Percentiles rank a stretch among this genome's conserved stretches.
Conservation (phyloP, 129 eudicot species). For the Pittosporum tobira region DNA sequence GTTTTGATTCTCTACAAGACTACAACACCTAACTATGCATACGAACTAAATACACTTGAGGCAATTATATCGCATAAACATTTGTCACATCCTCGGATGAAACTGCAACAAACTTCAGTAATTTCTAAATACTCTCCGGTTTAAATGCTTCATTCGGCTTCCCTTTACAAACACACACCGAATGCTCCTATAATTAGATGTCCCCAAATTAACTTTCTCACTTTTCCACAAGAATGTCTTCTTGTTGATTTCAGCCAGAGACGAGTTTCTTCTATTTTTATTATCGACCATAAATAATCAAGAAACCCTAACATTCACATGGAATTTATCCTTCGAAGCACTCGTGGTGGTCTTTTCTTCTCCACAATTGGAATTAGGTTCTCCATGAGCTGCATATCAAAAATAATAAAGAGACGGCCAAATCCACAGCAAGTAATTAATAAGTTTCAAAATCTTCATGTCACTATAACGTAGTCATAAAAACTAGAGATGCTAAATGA, state of each 20-base stretch:
- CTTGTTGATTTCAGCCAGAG: background rate
- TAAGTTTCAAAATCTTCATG: background rate
- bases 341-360: constrained; percentile 47
- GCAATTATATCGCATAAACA: too few relatives aligned
- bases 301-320: constrained; percentile 26
- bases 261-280: constrained; percentile 12
- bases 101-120: too few relatives aligned
- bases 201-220: background rate
- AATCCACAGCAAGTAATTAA: background rate
- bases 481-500: too few relatives aligned
- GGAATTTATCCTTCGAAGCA: constrained; percentile 47
- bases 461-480: background rate
- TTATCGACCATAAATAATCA: constrained; percentile 11
- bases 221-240: background rate
- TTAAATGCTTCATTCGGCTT: too few relatives aligned
- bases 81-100: too few relatives aligned
- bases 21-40: too few relatives aligned
- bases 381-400: constrained; percentile 54
- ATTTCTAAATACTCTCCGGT: too few relatives aligned
- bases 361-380: constrained; percentile 62
- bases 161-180: background rate
- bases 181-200: background rate
- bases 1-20: too few relatives aligned
- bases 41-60: too few relatives aligned
- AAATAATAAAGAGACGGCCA: background rate